Evolutionary conservation across 2,329 filamentous ascomycete genomes (phyloP).

Genomic region (Cladosporium austrohemisphaericum): DNA sequence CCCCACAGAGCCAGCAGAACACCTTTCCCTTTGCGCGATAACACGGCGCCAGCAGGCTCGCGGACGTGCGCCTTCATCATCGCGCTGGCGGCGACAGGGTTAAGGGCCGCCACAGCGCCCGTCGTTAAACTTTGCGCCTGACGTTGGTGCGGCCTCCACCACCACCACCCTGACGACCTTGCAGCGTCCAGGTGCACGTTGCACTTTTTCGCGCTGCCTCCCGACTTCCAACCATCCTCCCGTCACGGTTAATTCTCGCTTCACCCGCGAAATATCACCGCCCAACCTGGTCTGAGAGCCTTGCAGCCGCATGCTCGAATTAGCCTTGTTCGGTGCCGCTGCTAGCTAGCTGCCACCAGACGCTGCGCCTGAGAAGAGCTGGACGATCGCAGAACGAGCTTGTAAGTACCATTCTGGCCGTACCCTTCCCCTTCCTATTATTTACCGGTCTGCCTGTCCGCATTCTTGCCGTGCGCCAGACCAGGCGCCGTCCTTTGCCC

Average conservation of each 20-base stretch:
- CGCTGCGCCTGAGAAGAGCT: constrained; percentile 8
- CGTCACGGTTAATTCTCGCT: constrained; percentile 14
- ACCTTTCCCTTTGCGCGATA: neutral
- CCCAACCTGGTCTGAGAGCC: constrained; percentile 16
- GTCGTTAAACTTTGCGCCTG: constrained; percentile 13
- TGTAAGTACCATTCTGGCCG: constrained; percentile 14
- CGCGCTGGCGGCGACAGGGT: too few relatives aligned
- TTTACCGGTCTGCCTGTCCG: constrained; percentile 11
- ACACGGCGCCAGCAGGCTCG: neutral
- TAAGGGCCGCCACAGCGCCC: neutral
- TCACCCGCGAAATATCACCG: constrained; percentile 14
- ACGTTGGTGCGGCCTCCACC: neutral
- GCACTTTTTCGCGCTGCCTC: too few relatives aligned
- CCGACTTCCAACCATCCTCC: constrained; percentile 11
- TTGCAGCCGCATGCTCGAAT: constrained; percentile 14
- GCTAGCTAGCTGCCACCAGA: constrained; percentile 14
- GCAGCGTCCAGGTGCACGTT: too few relatives aligned
- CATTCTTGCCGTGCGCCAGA: constrained; percentile 1
- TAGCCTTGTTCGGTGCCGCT: constrained; percentile 13
- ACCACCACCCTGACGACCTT: neutral
- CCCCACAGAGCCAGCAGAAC: too few relatives aligned
- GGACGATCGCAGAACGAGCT: constrained; percentile 13
- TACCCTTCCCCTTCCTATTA: constrained; percentile 6
- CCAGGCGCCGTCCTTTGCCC: constrained; percentile 6
- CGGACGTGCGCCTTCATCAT: neutral